Base-by-base conservation (phyloP, 2,329 filamentous ascomycete genomes). In the Biscogniauxia sp. region DNA sequence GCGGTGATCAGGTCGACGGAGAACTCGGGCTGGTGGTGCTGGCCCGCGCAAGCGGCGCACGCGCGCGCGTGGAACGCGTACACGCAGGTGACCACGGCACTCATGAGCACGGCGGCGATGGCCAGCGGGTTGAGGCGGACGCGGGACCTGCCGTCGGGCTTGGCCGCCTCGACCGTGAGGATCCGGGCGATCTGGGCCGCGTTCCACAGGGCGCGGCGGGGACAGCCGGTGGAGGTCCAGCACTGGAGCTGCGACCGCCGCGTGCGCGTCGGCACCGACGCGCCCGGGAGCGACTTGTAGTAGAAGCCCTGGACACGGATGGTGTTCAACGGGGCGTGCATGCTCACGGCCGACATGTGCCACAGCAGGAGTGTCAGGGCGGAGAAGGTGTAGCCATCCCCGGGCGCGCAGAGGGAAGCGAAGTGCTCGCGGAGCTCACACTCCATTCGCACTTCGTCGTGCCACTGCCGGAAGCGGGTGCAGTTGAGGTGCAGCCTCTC, bases 41-140 rank as follows among this genome's bases (percentile, higher is more conserved):
- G 13, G 8, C 15, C 37, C 11, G 32, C 26, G 25, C 20, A 51
- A 28, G 50, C 7, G 26, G 37, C 51, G 56, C 64, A 66, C 3
- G 51, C 26, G 5, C 53, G 54, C 23, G 55, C 55, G 45, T 56
- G 41, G 15, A 61, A 41, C 9, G 62, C 58, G 56, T 62, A 66
- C 26, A 58, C 62, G 53, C 64, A 66, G 13, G 62, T 51, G 13
- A 63, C 45, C 19, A 66, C 51, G n/a, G 64, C 64, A 55, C 62
- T 63, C 62, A 61, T 66, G 13, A 64, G 54, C 5, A 64, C 55
- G 23, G 62, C 62, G 1, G 64, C 60, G 25, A 60, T 57, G 2
- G 62, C 58, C 5, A 64, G 55, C 1, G 64, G 64, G 55, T 66
- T 66, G 11, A 66, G 52, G 13, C 25, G 50, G 1, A 61, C 54